Evolutionary conservation across 1,284 basidiomycete genomes (phyloP), one percentile per base, ranked within the genome.

Genomic region (Rhodotorula sp.): DNA sequence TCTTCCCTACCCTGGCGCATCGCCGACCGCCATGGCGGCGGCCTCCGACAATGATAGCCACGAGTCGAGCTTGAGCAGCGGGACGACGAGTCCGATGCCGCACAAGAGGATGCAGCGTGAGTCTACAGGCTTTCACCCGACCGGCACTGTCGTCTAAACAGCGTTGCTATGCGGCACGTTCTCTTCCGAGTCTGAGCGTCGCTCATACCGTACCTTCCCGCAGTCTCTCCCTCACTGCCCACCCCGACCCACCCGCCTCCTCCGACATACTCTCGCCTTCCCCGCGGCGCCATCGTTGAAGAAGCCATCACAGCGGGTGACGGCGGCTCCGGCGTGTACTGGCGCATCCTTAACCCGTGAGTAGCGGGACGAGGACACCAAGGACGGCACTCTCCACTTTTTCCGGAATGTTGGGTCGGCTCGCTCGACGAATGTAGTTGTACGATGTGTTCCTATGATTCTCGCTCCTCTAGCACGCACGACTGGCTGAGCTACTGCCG

Each of bases 41-140:
- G 74, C 49, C 59, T 57, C 48, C 10, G 30, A 17, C 24, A 24
- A 47, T 0, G 32, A 17, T 4, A n/a, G 39, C 34, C 36, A 29
- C 6, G 60, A 61, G 36, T 29, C 29, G 34, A 44, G 49, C 17
- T 20, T 61, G 27, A 61, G 48, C 34, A 61, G 60, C 51, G 60
- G 60, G 2, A 61, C 60, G 60, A 57, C 63, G 77, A 78, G 66
- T 72, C 81, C 80, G 0, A 82, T 82, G 80, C 80, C 82, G 27
- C 80, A 82, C 64, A 79, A 80, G 7, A 77, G 82, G 30, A 71
- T 84, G 22, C 82, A 83, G 73, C 76, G 83, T 64, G 76, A 76
- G 71, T 77, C 79, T 24, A 84, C 84, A 53, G 86, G 5, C 10
- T 46, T n/a, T 27, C 8, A 20, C 19, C 17, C 29, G 24, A 32